Evolutionary conservation across 768 basidiomycete genomes (phyloP), one percentile per base, ranked within the genome.

Genomic region (Suillus variegatus): DNA sequence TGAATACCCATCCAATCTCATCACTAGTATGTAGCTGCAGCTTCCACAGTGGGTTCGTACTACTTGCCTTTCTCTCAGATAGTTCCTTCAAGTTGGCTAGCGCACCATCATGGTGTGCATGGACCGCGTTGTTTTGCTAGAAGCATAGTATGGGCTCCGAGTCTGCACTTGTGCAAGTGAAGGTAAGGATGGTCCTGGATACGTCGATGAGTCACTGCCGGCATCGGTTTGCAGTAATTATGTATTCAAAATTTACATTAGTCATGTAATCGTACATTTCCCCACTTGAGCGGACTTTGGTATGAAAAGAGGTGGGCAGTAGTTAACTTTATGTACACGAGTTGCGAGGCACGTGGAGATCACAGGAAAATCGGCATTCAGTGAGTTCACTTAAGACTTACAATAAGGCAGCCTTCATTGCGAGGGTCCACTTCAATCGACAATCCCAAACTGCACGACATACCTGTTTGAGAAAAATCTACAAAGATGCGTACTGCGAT

Each of bases 321-420:
- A 32, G 32, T 32, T 25, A 25, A 25, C 25, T 32, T 32, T 32
- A 32, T 32, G 32, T 36, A 7, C 35, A 36, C 35, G n/a, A 22
- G 12, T 36, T 35, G 20, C 8, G 18, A 28, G 18, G 5, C 16
- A 36, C 35, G n/a, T 36, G 32, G 12, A 35, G 10, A 55, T n/a
- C 54, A n/a, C 35, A 38, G 20, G 28, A 54, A 38, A 57, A 20
- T 13, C 16, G 55, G 13, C n/a, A n/a, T 22, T 57, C 7, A 22
- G 10, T 14, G 7, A n/a, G 20, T 38, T 57, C 36, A 57, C 13
- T 22, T 57, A 3, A 57, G 38, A 55, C 7, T 83, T 7, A 95
- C 92, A 64, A 95, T 81, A 20, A 97, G 80, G 2, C 96, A 91
- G 3, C 94, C 95, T 0, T 86, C 73, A 70, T 96, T 97, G 49